Evolutionary conservation across 1,284 basidiomycete species (phyloP), one percentile per base, ranked within the genome.

Genomic region (Kwoniella shivajii): DNA sequence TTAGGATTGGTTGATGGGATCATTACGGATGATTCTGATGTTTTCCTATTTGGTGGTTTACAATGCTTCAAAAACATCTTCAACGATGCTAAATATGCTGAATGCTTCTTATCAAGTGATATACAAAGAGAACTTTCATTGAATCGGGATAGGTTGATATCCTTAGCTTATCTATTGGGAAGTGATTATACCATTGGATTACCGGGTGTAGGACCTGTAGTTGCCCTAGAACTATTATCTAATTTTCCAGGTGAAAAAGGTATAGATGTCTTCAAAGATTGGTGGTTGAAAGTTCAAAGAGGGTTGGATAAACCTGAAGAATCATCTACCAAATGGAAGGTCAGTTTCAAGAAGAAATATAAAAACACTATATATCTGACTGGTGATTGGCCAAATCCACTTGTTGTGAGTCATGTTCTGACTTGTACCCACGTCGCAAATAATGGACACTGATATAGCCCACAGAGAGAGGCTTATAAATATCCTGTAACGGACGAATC

Each of bases 1-100:
- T 83, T 95, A 6, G 85, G 86, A 2, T 83, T 99, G 26, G 95
- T 97, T 34, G 93, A 99, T 67, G 96, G 96, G 0, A 89, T 99
- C 64, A 99, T 99, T 75, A 99, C 96, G 0, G 96, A 99, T 77
- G 96, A 99, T 78, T 96, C 92, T 16, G 96, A 99, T 71, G 93
- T 99, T 33, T 99, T 99, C 77, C 86, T 99, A 43, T 99, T 99
- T 66, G 95, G 96, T 30, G 95, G 90, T 16, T 81, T 84, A 57
- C 86, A 92, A 27, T 91, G 99, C 41, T 97, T 90, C 83, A 96
- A 96, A 79, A 97, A 99, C 77, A 96, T 99, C 89, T 99, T 99
- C 82, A 98, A 98, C 77, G 92, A 98, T 79, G 90, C 90, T 58
- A 98, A 97, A 82, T 96, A 92, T 9, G 95, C 98, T 56, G 95